phyloP scores from a whole-genome alignment of 768 basidiomycete genomes.

The Lyophyllum semitale region DNA sequence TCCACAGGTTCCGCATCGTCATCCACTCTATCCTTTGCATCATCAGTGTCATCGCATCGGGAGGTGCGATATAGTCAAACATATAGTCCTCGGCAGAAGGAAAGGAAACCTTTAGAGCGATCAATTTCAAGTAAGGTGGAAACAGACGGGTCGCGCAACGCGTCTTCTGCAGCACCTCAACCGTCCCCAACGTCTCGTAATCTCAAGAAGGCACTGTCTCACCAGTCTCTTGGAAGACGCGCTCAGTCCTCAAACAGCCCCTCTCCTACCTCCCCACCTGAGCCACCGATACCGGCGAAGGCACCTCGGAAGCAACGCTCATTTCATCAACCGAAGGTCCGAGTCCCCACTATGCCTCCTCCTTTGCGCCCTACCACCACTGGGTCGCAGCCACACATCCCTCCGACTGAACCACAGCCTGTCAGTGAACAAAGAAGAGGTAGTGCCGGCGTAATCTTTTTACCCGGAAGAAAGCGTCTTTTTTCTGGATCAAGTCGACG shows the following conservation, averaged over 20 bases:
- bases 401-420: conserved; percentile 15
- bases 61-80: conserved; percentile 27
- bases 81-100: conserved; percentile 26
- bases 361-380: conserved; percentile 35
- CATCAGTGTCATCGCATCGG: conserved; percentile 34
- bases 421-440: conserved; percentile 26
- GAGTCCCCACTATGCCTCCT: conserved; percentile 53
- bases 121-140: conserved; percentile 17
- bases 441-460: conserved; percentile 26
- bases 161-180: conserved; percentile 8
- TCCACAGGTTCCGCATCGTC: conserved; percentile 32
- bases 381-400: conserved; percentile 26
- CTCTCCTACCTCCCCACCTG: conserved; percentile 28
- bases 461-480: conserved; percentile 52
- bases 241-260: conserved; percentile 26
- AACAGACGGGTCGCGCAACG: background rate
- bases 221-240: conserved; percentile 50
- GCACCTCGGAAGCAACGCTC: conserved; percentile 57
- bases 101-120: conserved; percentile 27
- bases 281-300: conserved; percentile 32
- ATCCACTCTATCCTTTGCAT: conserved; percentile 44
- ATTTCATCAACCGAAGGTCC: conserved; percentile 60
- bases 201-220: conserved; percentile 58
- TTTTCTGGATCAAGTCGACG: conserved; percentile 63
- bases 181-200: conserved; percentile 29